Base-by-base conservation (phyloP, 1,284 basidiomycete genomes). In the Xerocomus amazonicus region DNA sequence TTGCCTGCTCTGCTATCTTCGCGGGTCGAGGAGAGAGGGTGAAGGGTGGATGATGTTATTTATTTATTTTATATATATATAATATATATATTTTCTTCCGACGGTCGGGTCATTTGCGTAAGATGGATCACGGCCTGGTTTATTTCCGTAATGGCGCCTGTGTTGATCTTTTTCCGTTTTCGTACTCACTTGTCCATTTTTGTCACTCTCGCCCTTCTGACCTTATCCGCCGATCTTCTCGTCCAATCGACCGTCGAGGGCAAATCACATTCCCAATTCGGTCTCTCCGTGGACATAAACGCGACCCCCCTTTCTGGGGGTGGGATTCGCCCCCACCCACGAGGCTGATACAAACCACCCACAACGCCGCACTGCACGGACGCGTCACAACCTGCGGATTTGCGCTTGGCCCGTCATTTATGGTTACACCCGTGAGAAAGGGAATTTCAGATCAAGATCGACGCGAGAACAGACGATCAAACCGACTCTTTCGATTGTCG, bases 181-280 rank as follows among this genome's bases (percentile, higher is more conserved):
- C 16, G 50, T 32, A 14, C 23, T 43, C 13, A 40, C 48, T 48
- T 56, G 17, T 50, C 57, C 58, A 41, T 43, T 46, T 50, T 41
- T 14, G 47, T 13, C 19, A 19, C 47, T 23, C 32, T 50, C 48
- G 41, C 48, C 48, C 35, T 53, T 51, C 55, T 64, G 62, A 68
- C 58, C 29, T 66, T 65, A 65, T 68, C 65, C 62, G 63, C 66
- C 63, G 63, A 65, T 65, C 63, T 65, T 52, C 49, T 68, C 66
- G 64, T 68, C 56, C 59, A 50, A 35, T 46, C 42, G 26, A 39
- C 27, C 45, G 47, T 59, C 63, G 55, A 23, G 53, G 66, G 61
- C 23, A 59, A 57, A 59, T 57, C 64, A 27, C 47, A 63, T 56
- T 39, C 66, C 55, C 27, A 61, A 63, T 55, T 16, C 19, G 50